Evolutionary conservation across 2,329 filamentous ascomycete species (phyloP).

Genomic region (Macrophomina tecta): DNA sequence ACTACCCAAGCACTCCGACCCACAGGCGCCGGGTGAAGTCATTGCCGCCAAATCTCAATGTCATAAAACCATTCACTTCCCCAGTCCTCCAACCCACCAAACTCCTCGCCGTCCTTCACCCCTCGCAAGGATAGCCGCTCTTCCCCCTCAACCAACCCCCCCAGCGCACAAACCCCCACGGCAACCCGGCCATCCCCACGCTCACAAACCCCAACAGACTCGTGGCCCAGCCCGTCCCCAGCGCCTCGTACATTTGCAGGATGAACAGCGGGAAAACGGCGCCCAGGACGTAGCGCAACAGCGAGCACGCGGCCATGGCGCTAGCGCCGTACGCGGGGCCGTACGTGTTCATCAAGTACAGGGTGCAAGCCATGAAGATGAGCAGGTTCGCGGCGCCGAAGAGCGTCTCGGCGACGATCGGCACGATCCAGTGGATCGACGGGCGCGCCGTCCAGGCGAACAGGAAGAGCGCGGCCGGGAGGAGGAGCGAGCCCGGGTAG

Average conservation of each 20-base stretch:
- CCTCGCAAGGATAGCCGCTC: slow-evolving; percentile 24
- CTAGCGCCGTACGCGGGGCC: slow-evolving; percentile 62
- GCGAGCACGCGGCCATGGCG: slow-evolving; percentile 64
- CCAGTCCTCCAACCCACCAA: neutral
- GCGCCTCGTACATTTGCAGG: slow-evolving; percentile 52
- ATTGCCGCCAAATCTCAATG: neutral
- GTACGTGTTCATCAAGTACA: slow-evolving; percentile 64
- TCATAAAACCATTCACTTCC: neutral
- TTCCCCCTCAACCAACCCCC: slow-evolving; percentile 4
- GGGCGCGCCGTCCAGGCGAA: slow-evolving; percentile 48
- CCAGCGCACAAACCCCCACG: slow-evolving; percentile 35
- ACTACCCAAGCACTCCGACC: neutral
- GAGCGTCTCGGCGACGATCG: slow-evolving; percentile 42
- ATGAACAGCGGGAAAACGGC: slow-evolving; percentile 67
- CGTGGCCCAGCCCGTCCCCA: slow-evolving; percentile 49
- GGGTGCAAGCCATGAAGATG: slow-evolving; percentile 41
- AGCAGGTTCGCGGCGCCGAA: slow-evolving; percentile 37
- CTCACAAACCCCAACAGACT: slow-evolving; percentile 49
- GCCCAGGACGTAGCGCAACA: slow-evolving; percentile 62
- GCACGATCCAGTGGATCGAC: slow-evolving; percentile 47
- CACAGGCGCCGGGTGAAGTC: slow-evolving; percentile 5
- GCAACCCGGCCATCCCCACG: slow-evolving; percentile 45
- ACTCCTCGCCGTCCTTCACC: neutral
- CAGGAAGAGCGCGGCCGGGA: slow-evolving; percentile 45
- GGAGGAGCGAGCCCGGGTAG: slow-evolving; percentile 42